Conservation (phyloP, 2,329 filamentous ascomycete genomes). For the Ampelomyces quisqualis region DNA sequence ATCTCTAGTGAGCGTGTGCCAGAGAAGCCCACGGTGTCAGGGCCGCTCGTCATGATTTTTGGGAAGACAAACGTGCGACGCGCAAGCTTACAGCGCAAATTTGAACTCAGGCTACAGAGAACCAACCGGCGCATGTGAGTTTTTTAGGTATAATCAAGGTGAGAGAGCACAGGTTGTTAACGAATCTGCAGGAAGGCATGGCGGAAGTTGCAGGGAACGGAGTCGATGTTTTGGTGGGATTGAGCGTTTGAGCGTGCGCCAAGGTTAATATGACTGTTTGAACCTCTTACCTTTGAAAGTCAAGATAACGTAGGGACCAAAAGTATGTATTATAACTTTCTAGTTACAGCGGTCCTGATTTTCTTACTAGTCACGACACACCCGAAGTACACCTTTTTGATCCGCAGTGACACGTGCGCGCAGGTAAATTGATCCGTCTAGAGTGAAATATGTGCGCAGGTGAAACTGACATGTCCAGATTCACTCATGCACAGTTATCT, state of each 20-base stretch:
- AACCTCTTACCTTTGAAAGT: no score
- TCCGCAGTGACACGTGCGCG: no score
- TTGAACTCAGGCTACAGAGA: neutral
- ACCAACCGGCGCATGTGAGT: slow-evolving; percentile 3
- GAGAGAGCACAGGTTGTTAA: neutral
- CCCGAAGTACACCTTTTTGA: no score
- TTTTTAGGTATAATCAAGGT: neutral
- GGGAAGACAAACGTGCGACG: slow-evolving; percentile 6
- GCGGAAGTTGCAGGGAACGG: neutral
- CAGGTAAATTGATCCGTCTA: no score
- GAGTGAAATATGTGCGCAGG: no score
- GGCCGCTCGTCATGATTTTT: slow-evolving; percentile 8
- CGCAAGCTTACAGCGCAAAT: neutral
- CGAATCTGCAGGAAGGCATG: neutral
- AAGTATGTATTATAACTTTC: neutral
- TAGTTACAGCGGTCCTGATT: no score
- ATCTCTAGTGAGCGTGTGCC: neutral
- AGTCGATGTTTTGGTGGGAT: slow-evolving; percentile 4
- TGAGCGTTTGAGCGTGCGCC: neutral
- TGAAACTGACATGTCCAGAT: no score
- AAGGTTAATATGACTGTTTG: neutral
- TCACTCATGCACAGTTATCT: no score
- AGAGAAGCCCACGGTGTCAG: neutral
- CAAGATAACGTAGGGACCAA: neutral
- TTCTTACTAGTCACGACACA: no score